A percentile compares a stretch with the other conserved stretches of the same genome.
Evolutionary conservation across 1,284 basidiomycete genomes (phyloP).

Genomic region (Serendipita sp.): DNA sequence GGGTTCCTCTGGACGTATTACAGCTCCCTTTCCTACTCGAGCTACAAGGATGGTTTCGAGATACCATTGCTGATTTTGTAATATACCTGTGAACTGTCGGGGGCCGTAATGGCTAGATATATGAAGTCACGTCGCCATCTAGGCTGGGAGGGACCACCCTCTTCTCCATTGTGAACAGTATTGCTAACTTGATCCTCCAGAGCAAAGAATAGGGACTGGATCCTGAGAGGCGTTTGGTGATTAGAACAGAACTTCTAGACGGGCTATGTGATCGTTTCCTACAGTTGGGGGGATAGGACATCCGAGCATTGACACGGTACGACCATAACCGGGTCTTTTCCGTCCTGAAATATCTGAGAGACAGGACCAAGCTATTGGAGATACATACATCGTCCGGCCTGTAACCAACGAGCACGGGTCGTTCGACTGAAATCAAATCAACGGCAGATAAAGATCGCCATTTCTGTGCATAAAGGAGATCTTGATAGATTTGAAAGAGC

Average conservation of each 20-base stretch:
- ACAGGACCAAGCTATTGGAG: neutral
- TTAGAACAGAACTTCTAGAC: too few species aligned
- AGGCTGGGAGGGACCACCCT: too few species aligned
- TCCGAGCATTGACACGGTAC: neutral
- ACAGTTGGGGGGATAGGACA: neutral
- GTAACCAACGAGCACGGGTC: neutral
- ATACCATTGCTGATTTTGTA: conserved; percentile 5
- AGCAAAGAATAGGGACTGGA: neutral
- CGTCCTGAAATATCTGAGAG: neutral
- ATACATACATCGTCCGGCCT: neutral
- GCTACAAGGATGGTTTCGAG: neutral
- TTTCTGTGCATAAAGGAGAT: neutral
- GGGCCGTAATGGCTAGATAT: neutral
- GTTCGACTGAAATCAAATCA: neutral
- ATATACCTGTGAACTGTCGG: conserved; percentile 3
- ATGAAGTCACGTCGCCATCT: neutral
- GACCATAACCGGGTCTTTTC: too few species aligned
- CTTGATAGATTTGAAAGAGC: neutral
- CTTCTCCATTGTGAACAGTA: neutral
- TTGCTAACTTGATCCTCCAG: neutral
- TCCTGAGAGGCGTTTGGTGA: neutral
- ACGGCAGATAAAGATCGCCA: neutral
- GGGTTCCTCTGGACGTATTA: neutral
- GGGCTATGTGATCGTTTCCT: neutral
- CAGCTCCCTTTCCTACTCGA: too few species aligned